Base-by-base conservation (phyloP, 1,284 basidiomycete genomes). In the Serendipita sp. region DNA sequence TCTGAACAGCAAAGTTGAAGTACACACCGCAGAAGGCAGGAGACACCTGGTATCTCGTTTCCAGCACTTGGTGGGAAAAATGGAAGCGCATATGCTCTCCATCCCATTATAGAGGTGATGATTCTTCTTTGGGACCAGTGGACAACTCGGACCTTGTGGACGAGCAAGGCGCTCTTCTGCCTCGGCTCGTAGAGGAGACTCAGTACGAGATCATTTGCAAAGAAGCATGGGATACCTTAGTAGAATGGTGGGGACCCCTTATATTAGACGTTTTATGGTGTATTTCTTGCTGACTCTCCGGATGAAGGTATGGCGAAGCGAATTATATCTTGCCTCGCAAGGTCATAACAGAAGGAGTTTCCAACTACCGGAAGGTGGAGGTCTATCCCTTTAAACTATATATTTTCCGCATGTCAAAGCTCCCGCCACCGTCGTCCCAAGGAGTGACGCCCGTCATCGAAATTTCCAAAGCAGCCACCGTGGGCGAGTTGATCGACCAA, bases 151-250 rank as follows among this genome's bases (percentile, higher is more conserved):
- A 74, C 13, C 77, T 94, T 49, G 71, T 86, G 61, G 81, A 84
- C 69, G 68, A 74, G 15, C 75, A 78, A 60, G 81, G 79, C 32
- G 77, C 79, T 64, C 76, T 87, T 64, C 71, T 73, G 67, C 68
- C 74, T 30, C 71, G 66, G 41, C 71, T 85, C 29, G 69, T 76
- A 38, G 89, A 93, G 70, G 82, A 83, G 32, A 75, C 86, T 29
- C 86, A 96, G 70, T 83, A 88, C 64, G 85, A 91, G 69, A 88
- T 84, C 69, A 76, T 97, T 2, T 88, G 91, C 0, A 76, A 79
- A 62, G 77, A 79, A 30, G 84, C 84, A 3, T 96, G 91, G 92
- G 70, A 78, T 26, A 76, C 79, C 26, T 79, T 97, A 43, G 73
- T 78, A 1, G 67, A 76, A 55, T 91, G 88, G 90, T 89, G 61